phyloP scores from a whole-genome alignment of 768 basidiomycete species.

The Solioccasus polychromus region DNA sequence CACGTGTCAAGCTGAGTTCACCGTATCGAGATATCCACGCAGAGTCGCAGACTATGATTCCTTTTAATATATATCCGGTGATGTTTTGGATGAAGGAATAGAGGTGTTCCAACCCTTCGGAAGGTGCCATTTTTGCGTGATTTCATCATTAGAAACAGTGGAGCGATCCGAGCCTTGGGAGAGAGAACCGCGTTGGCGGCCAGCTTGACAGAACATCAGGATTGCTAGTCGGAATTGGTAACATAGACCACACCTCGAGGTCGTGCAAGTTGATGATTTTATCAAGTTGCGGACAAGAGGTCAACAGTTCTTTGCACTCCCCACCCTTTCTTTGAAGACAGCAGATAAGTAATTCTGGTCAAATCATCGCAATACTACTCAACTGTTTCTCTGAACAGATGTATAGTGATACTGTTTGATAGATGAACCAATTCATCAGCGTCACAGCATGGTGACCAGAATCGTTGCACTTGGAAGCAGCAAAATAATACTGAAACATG shows the following conservation, averaged over 20 bases:
- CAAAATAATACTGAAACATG: no score
- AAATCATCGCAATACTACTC: slow-evolving; percentile 16
- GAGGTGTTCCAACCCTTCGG: slow-evolving; percentile 53
- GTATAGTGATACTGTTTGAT: slow-evolving; percentile 68
- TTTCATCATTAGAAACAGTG: slow-evolving; percentile 90
- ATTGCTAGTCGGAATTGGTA: no score
- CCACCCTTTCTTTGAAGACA: slow-evolving; percentile 55
- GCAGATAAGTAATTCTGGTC: neutral
- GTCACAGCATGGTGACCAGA: slow-evolving; percentile 34
- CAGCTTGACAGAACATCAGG: slow-evolving; percentile 41
- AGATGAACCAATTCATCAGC: slow-evolving; percentile 89
- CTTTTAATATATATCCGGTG: neutral
- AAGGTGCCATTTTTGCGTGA: slow-evolving; percentile 91
- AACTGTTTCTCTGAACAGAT: slow-evolving; percentile 87
- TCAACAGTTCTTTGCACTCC: slow-evolving; percentile 56
- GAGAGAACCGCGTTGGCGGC: slow-evolving; percentile 78
- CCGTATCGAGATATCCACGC: slow-evolving; percentile 88
- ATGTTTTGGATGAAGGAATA: slow-evolving; percentile 28
- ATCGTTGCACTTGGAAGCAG: neutral
- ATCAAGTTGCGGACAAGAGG: slow-evolving; percentile 62
- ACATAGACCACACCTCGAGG: slow-evolving; percentile 65
- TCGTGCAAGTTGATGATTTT: slow-evolving; percentile 89
- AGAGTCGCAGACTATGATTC: slow-evolving; percentile 63
- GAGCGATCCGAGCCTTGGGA: slow-evolving; percentile 90
- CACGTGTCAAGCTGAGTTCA: slow-evolving; percentile 82